Conservation (phyloP, 768 basidiomycete genomes). For the Macrocybe gigantea region DNA sequence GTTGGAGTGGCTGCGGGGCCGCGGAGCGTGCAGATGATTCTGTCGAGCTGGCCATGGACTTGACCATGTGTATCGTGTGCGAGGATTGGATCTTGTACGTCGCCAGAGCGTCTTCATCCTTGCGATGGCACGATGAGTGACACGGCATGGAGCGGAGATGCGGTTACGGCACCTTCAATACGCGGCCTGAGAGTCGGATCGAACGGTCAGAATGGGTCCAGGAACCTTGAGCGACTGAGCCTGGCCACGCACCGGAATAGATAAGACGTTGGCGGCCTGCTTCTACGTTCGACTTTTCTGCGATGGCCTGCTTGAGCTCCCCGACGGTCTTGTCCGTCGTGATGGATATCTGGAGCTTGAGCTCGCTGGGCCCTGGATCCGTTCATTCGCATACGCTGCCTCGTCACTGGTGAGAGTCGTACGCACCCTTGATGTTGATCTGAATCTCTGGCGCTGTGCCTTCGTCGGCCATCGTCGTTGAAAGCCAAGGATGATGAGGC, state of each 20-base stretch:
- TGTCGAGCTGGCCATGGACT: constrained; percentile 60
- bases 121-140: background rate
- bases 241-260: constrained; percentile 64
- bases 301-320: constrained; percentile 89
- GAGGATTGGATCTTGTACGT: constrained; percentile 86
- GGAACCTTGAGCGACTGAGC: background rate
- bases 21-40: constrained; percentile 29
- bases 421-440: constrained; percentile 1
- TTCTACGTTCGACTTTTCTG: constrained; percentile 77
- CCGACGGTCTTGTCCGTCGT: constrained; percentile 76
- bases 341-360: constrained; percentile 88
- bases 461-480: no score
- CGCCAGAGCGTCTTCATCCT: constrained; percentile 81
- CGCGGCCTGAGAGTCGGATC: constrained; percentile 42
- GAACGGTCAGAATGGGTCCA: background rate
- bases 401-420: background rate
- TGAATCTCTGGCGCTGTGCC: background rate
- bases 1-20: constrained; percentile 56
- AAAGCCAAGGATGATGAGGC: background rate
- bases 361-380: constrained; percentile 72
- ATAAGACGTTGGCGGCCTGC: constrained; percentile 88
- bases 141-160: background rate
- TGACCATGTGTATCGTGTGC: constrained; percentile 93
- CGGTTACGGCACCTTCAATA: constrained; percentile 51
- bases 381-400: background rate